These are phyloP conservation scores for Solanum chiquidenum DNA, from an alignment of 257 asterid genomes.

Conservation along the genomic window DNA sequence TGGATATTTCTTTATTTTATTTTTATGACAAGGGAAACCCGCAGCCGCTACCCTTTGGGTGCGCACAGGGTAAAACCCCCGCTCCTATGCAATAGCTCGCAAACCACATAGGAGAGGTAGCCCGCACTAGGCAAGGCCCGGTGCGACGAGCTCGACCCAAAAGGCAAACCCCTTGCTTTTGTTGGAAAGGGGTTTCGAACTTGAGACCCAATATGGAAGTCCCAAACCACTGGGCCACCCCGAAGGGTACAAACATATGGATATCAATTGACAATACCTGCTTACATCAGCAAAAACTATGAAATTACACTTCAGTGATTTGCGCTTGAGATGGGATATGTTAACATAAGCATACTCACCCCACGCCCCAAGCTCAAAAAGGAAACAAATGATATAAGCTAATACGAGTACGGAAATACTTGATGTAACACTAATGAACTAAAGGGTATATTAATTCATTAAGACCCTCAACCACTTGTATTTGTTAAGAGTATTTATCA, in stretches of 20 bases:
- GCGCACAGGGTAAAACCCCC: no score
- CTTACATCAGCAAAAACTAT: not conserved
- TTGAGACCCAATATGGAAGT: no score
- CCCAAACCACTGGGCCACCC: no score
- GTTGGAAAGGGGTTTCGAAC: no score
- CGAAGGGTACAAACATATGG: not conserved
- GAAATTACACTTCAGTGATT: not conserved
- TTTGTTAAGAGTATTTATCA: not conserved
- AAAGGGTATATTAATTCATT: not conserved
- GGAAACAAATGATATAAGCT: not conserved
- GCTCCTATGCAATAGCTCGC: no score
- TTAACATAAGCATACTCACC: not conserved
- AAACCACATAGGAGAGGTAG: no score
- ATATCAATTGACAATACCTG: not conserved
- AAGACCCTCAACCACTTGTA: not conserved
- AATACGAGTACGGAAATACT: not conserved
- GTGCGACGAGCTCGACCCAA: no score
- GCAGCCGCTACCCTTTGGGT: no score
- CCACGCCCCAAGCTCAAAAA: not conserved
- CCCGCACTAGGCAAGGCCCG: no score
- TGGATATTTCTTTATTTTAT: not conserved
- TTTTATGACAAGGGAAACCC: no score
- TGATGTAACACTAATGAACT: not conserved
- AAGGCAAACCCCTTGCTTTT: no score
- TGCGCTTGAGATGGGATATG: not conserved